These are phyloP conservation scores for Talaromyces sp. DNA, from an alignment of 2,329 filamentous ascomycete genomes.

Conservation along the genomic window DNA sequence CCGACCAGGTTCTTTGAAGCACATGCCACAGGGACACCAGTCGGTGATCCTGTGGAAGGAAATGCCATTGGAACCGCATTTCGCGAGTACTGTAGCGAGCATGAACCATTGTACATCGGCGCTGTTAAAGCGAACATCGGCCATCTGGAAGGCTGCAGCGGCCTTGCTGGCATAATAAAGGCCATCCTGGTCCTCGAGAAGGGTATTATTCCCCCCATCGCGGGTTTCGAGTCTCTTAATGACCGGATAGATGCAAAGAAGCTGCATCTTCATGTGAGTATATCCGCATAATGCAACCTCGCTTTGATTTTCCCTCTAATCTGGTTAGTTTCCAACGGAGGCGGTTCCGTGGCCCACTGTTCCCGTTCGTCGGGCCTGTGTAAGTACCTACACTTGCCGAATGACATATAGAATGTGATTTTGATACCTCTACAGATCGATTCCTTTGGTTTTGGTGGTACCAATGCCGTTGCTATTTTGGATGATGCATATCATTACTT, in stretches of 20 bases:
- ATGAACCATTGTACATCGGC: background rate
- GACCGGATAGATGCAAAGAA: background rate
- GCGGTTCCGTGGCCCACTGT: background rate
- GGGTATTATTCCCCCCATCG: background rate
- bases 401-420: background rate
- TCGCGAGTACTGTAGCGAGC: background rate
- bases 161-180: background rate
- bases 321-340: background rate
- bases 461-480: background rate
- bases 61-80: background rate
- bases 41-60: background rate
- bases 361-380: background rate
- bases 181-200: background rate
- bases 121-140: background rate
- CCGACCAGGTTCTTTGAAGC: background rate
- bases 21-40: background rate
- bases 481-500: background rate
- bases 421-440: background rate
- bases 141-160: background rate
- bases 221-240: background rate
- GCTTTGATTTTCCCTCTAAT: background rate
- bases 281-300: background rate
- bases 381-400: background rate
- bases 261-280: background rate
- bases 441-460: background rate